Evolutionary conservation across 352 stramenopile genomes (phyloP), one percentile per base, ranked within the genome.

Genomic region (Halophytophthora polymorphica): DNA sequence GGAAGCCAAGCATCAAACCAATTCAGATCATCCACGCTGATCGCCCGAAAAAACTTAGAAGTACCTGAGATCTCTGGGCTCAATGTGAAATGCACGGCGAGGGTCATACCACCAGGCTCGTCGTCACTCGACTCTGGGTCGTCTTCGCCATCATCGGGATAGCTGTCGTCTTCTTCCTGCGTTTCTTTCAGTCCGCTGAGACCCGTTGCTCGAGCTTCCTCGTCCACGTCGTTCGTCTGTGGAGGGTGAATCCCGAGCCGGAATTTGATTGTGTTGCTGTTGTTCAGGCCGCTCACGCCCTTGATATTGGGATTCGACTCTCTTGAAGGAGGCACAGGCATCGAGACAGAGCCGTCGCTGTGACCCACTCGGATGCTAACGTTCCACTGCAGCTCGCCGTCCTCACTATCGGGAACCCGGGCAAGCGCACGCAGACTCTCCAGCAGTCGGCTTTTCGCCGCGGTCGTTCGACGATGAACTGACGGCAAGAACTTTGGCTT

Each of bases 361-460:
- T 40, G 41, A 13, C 65, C 65, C 25, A 81, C 39, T 44, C 49
- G 46, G 34, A 77, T 21, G 18, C 39, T 74, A 21, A 67, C 2
- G 31, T 17, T 69, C 53, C 67, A 77, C 38, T 77, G 66, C 11
- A 81, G 53, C 23, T 81, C 71, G 3, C 53, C 44, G 34, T 78
- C 71, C 17, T 71, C 53, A 37, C 14, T 45, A 46, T 64, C 55
- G 31, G 53, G 31, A 17, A 33, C 51, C 22, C 36, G 53, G 1
- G 12, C 19, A 15, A 45, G 4, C 28, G 39, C 54, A 14, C 41
- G 47, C 22, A 58, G 38, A 21, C 44, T 62, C n/a, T 58, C 28
- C 35, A 43, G 13, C n/a, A 58, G 22, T 19, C 19, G 38, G 2
- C 53, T 14, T 17, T 53, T 64, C 35, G 37, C 43, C 53, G 41